Conservation (phyloP, 768 basidiomycete species). For the Pisolithus orientalis region DNA sequence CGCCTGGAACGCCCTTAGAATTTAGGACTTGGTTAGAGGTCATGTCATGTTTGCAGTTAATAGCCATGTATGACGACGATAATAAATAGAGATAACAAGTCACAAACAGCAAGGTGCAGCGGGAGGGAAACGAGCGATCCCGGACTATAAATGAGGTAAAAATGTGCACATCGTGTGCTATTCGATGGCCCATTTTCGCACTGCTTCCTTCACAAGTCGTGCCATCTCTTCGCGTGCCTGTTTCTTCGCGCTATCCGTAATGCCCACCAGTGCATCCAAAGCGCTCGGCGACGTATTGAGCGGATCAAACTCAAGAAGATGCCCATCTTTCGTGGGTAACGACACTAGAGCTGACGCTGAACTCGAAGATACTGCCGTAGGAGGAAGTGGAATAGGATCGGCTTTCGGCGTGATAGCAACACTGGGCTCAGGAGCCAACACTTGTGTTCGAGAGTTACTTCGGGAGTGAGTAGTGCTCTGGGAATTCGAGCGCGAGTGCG, state of each 20-base stretch:
- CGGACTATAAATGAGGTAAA: neutral
- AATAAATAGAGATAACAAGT: slow-evolving; percentile 1
- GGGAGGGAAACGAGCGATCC: neutral
- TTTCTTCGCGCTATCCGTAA: slow-evolving; percentile 78
- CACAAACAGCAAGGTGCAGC: neutral
- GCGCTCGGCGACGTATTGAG: slow-evolving; percentile 64
- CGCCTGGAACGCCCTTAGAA: too few relatives aligned
- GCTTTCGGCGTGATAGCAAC: slow-evolving; percentile 5
- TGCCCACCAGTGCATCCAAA: slow-evolving; percentile 71
- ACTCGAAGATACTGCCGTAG: slow-evolving; percentile 5
- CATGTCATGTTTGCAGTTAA: neutral
- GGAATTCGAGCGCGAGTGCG: slow-evolving; percentile 45
- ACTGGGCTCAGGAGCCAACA: slow-evolving; percentile 12
- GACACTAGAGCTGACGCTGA: slow-evolving; percentile 58
- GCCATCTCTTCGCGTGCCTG: slow-evolving; percentile 75
- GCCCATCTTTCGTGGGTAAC: slow-evolving; percentile 77
- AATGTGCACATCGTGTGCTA: slow-evolving; percentile 6
- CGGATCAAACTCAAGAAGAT: slow-evolving; percentile 82
- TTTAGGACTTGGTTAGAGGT: too few relatives aligned
- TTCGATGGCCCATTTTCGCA: slow-evolving; percentile 70
- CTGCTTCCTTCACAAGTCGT: slow-evolving; percentile 61
- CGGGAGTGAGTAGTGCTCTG: slow-evolving; percentile 47
- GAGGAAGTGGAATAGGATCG: neutral
- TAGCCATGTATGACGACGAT: neutral
- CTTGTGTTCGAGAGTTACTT: slow-evolving; percentile 31